Evolutionary conservation across 345 rosid genomes (phyloP).

Genomic region (Dovyalis caffra): DNA sequence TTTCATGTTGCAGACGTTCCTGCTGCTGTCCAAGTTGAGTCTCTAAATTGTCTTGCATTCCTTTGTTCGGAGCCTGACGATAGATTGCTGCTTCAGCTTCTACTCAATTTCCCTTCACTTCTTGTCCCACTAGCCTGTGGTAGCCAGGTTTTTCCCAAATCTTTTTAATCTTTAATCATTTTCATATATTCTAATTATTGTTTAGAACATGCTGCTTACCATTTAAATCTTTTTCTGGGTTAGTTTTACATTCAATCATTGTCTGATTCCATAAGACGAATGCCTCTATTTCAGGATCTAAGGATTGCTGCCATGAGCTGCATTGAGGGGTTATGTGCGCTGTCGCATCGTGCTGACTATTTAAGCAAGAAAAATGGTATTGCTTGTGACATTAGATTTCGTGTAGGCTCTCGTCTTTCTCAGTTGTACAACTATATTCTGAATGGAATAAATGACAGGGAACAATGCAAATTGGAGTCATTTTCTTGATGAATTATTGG

Average conservation of each 20-base stretch:
- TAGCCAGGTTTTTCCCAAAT: constrained; percentile 56
- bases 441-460: constrained; percentile 49
- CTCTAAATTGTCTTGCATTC: constrained; percentile 64
- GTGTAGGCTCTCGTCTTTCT: background rate
- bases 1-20: constrained; percentile 55
- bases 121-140: constrained; percentile 71
- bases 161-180: background rate
- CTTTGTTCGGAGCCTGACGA: constrained; percentile 61
- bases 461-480: constrained; percentile 58
- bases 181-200: background rate
- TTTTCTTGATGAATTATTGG: constrained; percentile 69
- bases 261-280: background rate
- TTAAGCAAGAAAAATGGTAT: constrained; percentile 93
- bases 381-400: background rate
- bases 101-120: constrained; percentile 64
- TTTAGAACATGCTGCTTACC: background rate
- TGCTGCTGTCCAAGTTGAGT: constrained; percentile 57
- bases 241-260: background rate
- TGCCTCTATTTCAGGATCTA: constrained; percentile 50
- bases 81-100: constrained; percentile 51
- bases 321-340: constrained; percentile 54
- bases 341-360: constrained; percentile 52
- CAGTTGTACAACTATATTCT: background rate
- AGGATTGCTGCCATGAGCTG: constrained; percentile 77
- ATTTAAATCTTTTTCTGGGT: background rate